phyloP scores from a whole-genome alignment of 345 rosid genomes.

The Rubroshorea leprosula region DNA sequence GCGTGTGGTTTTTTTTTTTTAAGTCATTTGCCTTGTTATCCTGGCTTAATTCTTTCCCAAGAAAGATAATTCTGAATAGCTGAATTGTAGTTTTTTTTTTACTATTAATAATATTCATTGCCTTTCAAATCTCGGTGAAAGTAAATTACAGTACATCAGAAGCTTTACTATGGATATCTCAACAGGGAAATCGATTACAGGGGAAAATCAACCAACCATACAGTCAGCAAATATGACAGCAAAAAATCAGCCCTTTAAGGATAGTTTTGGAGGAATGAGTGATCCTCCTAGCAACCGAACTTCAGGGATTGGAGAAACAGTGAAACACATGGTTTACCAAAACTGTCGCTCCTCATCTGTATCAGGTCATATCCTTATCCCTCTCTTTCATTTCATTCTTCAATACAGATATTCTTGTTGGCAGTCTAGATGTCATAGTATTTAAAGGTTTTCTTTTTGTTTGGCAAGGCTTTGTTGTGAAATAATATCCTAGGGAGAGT shows the following conservation, averaged over 20 bases:
- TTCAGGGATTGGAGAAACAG: constrained; percentile 9
- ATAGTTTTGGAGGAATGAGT: constrained; percentile 5
- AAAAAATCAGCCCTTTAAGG: not conserved
- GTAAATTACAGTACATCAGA: not conserved
- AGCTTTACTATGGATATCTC: constrained; percentile 11
- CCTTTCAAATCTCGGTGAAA: constrained; percentile 10
- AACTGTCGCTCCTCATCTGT: constrained; percentile 22
- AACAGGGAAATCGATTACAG: not conserved
- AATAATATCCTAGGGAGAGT: too few species aligned
- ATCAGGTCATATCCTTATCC: constrained; percentile 18
- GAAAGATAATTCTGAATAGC: too few species aligned
- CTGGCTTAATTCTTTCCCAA: too few species aligned
- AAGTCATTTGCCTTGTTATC: too few species aligned
- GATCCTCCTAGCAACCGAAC: not conserved
- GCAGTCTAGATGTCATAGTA: not conserved
- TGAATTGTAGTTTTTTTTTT: too few species aligned
- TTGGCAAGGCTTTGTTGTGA: not conserved
- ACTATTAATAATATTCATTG: not conserved
- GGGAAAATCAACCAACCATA: constrained; percentile 14
- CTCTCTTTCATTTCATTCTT: not conserved
- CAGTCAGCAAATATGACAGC: constrained; percentile 14
- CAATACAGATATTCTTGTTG: not conserved
- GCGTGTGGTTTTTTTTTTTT: too few species aligned
- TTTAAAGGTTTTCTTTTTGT: not conserved
- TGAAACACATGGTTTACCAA: constrained; percentile 24